phyloP scores from a whole-genome alignment of 805 yeast species.

The Jamesozyma spencerorum region DNA sequence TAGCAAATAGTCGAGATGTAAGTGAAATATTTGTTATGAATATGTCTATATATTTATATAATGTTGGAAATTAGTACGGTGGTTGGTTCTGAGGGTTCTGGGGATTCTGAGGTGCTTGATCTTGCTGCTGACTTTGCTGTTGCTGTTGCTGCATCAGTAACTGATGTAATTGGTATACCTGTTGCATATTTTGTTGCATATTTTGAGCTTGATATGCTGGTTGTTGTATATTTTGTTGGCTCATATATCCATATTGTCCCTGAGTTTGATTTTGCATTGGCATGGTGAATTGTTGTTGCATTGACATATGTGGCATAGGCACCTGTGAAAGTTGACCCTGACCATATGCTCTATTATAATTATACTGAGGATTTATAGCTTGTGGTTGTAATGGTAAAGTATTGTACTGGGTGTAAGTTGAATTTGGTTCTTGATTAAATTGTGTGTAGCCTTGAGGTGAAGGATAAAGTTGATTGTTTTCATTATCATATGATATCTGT shows the following conservation, averaged over 20 bases:
- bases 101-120: slow-evolving; percentile 8
- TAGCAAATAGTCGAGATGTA: background rate
- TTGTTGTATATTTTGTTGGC: slow-evolving; percentile 3
- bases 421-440: slow-evolving; percentile 2
- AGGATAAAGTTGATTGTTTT: background rate
- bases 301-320: slow-evolving; percentile 3
- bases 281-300: slow-evolving; percentile 6
- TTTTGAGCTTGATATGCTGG: slow-evolving; percentile 12
- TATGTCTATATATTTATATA: background rate
- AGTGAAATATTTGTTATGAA: background rate
- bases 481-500: background rate
- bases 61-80: background rate
- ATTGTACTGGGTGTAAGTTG: too few relatives aligned
- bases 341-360: slow-evolving; percentile 1
- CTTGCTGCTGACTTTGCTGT: slow-evolving; percentile 13
- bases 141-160: slow-evolving; percentile 20
- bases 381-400: slow-evolving; percentile 5
- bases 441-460: background rate
- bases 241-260: slow-evolving; percentile 7
- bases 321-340: slow-evolving; percentile 6
- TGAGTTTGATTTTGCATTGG: slow-evolving; percentile 8
- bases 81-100: slow-evolving; percentile 2
- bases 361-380: background rate
- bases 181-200: slow-evolving; percentile 16
- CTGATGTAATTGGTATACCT: slow-evolving; percentile 20